These are phyloP conservation scores for Cladosporium colombiae DNA, from an alignment of 2,329 filamentous ascomycete species.

Conservation along the genomic window DNA sequence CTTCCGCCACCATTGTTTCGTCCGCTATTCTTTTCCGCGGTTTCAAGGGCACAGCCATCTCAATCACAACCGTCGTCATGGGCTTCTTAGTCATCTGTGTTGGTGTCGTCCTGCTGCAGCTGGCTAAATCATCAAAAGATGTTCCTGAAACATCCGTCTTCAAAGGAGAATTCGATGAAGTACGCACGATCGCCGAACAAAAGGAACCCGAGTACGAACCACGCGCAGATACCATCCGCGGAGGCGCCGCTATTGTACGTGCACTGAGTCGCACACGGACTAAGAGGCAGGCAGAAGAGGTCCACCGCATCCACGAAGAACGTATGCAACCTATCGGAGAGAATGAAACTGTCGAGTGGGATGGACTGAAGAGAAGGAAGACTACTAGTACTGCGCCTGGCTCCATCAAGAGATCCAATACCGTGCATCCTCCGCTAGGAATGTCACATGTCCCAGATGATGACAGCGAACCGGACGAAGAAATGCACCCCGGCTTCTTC, in stretches of 20 bases:
- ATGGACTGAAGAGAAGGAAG: conserved; percentile 77
- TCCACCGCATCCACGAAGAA: conserved; percentile 76
- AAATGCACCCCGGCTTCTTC: conserved; percentile 53
- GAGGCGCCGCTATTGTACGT: conserved; percentile 82
- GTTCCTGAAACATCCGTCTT: conserved; percentile 93
- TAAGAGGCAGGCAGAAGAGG: conserved; percentile 78
- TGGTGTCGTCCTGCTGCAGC: conserved; percentile 85
- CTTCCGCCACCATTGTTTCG: conserved; percentile 89
- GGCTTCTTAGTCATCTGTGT: conserved; percentile 93
- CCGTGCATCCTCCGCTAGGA: conserved; percentile 74
- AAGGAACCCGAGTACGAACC: conserved; percentile 96
- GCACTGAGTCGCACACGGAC: conserved; percentile 74
- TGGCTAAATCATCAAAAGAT: conserved; percentile 98
- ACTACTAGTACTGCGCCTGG: conserved; percentile 51
- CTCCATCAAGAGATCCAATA: conserved; percentile 50
- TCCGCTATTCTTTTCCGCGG: conserved; percentile 90
- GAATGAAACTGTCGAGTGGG: conserved; percentile 83
- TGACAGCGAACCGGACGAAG: conserved; percentile 40
- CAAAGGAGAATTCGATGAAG: conserved; percentile 88
- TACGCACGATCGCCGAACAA: conserved; percentile 91
- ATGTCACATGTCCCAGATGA: conserved; percentile 81
- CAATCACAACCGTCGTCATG: conserved; percentile 86
- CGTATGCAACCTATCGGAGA: conserved; percentile 77
- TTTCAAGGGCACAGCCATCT: conserved; percentile 80
- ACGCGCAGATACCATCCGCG: conserved; percentile 93